Evolutionary conservation across 371 early-diverging fungal genomes (phyloP).

Genomic region (Rhizomucor miehei): DNA sequence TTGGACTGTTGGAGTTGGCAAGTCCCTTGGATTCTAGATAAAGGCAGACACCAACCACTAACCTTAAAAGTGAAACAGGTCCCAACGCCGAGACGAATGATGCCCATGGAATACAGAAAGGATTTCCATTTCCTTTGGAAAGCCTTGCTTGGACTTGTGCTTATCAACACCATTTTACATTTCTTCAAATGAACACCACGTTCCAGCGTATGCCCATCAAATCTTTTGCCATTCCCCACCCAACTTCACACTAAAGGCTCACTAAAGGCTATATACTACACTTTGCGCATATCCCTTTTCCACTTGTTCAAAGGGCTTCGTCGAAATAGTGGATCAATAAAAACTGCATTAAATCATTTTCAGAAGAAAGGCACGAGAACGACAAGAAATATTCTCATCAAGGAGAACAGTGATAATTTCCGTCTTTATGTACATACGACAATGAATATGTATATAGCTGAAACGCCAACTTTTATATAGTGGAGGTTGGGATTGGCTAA

Average conservation of each 20-base stretch:
- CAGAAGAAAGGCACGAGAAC: too few species aligned
- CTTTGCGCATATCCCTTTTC: not conserved
- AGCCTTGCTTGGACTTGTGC: not conserved
- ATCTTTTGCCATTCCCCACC: not conserved
- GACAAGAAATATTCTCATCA: too few species aligned
- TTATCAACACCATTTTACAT: not conserved
- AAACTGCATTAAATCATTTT: too few species aligned
- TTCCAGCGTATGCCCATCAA: not conserved
- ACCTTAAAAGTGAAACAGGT: not conserved
- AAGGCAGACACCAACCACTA: not conserved
- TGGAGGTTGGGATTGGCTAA: not conserved
- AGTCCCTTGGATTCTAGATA: not conserved
- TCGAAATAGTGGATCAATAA: too few species aligned
- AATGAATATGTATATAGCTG: too few species aligned
- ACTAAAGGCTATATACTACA: not conserved
- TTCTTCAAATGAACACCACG: not conserved
- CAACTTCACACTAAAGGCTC: not conserved
- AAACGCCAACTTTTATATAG: not conserved
- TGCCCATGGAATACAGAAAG: not conserved
- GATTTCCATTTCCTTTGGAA: not conserved
- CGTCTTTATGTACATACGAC: too few species aligned
- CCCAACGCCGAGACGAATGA: not conserved
- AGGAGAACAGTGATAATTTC: too few species aligned
- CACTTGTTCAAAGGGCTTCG: too few species aligned
- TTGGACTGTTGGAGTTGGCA: conserved; percentile 3